Evolutionary conservation across 208 protist species (phyloP), one percentile per base, ranked within the genome.

Genomic region (Leishmania tropica): DNA sequence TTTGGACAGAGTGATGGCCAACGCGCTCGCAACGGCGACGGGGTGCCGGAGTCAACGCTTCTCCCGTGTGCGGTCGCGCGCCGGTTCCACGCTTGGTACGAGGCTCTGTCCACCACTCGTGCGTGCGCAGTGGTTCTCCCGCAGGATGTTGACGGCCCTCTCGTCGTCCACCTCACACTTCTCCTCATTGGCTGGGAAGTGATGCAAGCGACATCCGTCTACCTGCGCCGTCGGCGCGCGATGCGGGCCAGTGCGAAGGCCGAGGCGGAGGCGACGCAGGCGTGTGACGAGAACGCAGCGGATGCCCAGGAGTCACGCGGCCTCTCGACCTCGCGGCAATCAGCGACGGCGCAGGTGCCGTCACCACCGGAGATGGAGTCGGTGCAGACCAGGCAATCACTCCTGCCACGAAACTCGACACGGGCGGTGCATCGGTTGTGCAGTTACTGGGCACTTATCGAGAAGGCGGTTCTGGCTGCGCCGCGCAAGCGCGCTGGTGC

Each of bases 401-500:
- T 70, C 62, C 82, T 80, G 71, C 82, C 76, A 60, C 82, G 48
- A 54, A 82, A 71, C 56, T 79, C 64, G 11, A 80, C 78, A 48
- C 78, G 78, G 0, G 73, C 83, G 56, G 48, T 86, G 73, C 78
- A 56, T 21, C 83, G 85, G 13, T 56, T 88, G 71, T 86, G 82
- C 79, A 80, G 67, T 58, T 90, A 90, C 80, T 90, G 87, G 87
- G 67, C 48, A 19, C 65, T 86, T 17, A 56, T 90, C 11, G 84
- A 90, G 56, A 64, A 68, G 37, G 84, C 87, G 5, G 78, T 90
- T 40, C 79, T 58, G 21, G 70, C 56, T 54, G 79, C 82, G 11
- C 81, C 81, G 65, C 81, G 76, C 58, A 83, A 85, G 62, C 78
- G 28, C 17, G 78, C 84, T 28, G 81, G 83, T 48, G 67, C 58